Evolutionary conservation across 768 basidiomycete genomes (phyloP), one percentile per base, ranked within the genome.

Genomic region (Lactifluus subvellereus): DNA sequence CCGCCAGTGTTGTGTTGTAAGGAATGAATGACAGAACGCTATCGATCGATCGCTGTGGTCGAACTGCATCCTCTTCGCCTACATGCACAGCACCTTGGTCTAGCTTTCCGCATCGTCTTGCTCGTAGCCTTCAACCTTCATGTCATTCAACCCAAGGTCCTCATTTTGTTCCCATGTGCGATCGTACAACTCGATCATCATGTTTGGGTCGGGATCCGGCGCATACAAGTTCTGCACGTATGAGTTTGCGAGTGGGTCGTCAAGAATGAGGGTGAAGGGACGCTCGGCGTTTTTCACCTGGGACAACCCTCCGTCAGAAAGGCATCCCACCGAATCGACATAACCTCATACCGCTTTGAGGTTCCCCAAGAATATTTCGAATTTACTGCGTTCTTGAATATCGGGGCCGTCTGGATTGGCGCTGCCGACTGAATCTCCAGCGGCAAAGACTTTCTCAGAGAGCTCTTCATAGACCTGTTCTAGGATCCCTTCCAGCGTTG

Each of bases 211-310:
- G 0, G 91, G 86, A 71, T 99, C 96, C 4, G 97, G 97, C 0
- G 97, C 96, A 72, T 96, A 98, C n/a, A 95, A 69, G 72, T 94
- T 97, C 73, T 99, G 97, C 50, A 99, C 77, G 71, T 98, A 95
- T 2, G 93, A 95, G 73, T 98, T 98, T 14, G 92, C 88, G 20
- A 98, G 79, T 3, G 97, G 97, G 71, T 98, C 96, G 70, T 98
- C 96, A 10, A 99, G 78, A 72, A 98, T 89, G 63, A 99, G 72
- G 0, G 96, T 98, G 76, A 96, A 99, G 4, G 88, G 87, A 38
- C 78, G 79, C 56, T 86, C 82, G 13, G 83, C 95, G 49, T 79
- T 80, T 75, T 92, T 94, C 66, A 94, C 82, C 89, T 93, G 66
- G 8, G 11, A 59, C 14, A 20, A 40, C n/a, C 13, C 32, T 47